Conservation (phyloP, 306 rosid genomes). For the Clitoria ternatea region DNA sequence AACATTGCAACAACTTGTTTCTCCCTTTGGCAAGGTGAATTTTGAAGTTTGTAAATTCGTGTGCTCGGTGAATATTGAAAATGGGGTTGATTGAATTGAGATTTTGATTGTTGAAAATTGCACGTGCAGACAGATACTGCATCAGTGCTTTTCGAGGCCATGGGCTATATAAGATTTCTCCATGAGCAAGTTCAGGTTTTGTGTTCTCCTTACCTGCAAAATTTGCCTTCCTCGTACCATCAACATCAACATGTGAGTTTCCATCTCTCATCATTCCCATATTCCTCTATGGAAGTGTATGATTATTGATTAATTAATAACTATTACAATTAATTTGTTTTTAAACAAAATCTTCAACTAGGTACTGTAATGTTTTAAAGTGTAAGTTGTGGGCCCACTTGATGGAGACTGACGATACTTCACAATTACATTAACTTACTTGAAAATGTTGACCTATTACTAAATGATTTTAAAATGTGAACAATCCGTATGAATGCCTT, state of each 20-base stretch:
- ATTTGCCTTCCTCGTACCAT: slow-evolving; percentile 26
- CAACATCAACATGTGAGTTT: slow-evolving; percentile 41
- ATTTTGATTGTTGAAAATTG: slow-evolving; percentile 24
- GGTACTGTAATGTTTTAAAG: background rate
- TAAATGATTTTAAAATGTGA: too few relatives aligned
- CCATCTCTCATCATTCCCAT: background rate
- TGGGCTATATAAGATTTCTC: slow-evolving; percentile 84
- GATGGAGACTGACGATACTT: slow-evolving; percentile 27
- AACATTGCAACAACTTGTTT: slow-evolving; percentile 82
- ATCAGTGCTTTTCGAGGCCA: slow-evolving; percentile 92
- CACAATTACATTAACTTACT: slow-evolving; percentile 2
- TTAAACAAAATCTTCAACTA: background rate
- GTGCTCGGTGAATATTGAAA: background rate
- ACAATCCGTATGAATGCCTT: too few relatives aligned
- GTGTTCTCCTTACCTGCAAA: slow-evolving; percentile 78
- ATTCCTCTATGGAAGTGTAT: slow-evolving; percentile 20
- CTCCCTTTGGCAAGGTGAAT: slow-evolving; percentile 92
- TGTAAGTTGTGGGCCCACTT: slow-evolving; percentile 11
- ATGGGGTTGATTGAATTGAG: background rate
- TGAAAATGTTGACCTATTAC: slow-evolving; percentile 26
- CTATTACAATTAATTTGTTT: too few relatives aligned
- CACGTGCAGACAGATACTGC: slow-evolving; percentile 87
- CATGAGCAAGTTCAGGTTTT: slow-evolving; percentile 90
- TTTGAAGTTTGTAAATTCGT: background rate
- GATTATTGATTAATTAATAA: too few relatives aligned